Percentiles rank a stretch among this genome's conserved stretches.
Evolutionary conservation across 306 rosid genomes (phyloP).

Genomic region (Pyrus bretschneideri): DNA sequence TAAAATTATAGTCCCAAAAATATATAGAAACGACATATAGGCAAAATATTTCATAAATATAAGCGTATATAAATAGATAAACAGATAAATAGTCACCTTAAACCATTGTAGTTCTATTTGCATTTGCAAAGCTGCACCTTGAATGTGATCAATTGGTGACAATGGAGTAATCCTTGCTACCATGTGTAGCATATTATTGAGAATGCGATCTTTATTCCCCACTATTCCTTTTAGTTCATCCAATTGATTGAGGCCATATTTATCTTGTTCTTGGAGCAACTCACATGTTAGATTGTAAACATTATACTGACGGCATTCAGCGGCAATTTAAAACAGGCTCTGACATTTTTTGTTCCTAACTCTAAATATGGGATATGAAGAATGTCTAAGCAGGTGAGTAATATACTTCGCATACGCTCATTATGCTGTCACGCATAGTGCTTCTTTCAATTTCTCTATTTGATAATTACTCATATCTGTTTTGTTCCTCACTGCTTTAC

Average conservation of each 20-base stretch:
- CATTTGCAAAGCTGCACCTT: background rate
- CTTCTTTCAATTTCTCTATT: fast-evolving
- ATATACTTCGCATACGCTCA: background rate
- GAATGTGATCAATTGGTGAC: too few relatives aligned
- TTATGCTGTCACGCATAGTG: background rate
- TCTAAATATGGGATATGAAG: too few relatives aligned
- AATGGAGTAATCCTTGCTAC: too few relatives aligned
- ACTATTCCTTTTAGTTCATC: too few relatives aligned
- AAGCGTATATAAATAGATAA: background rate
- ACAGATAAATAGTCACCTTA: background rate
- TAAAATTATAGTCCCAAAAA: too few relatives aligned
- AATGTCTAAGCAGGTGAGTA: background rate
- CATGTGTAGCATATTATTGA: background rate
- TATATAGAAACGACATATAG: too few relatives aligned
- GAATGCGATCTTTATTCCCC: too few relatives aligned
- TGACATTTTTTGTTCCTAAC: fast-evolving
- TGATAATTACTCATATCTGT: background rate
- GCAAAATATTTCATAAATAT: too few relatives aligned
- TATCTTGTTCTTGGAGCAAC: too few relatives aligned
- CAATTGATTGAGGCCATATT: too few relatives aligned
- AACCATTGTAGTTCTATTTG: background rate
- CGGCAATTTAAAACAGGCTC: background rate
- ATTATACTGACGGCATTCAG: background rate
- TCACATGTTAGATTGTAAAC: background rate
- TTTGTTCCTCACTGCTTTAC: background rate